These are phyloP conservation scores for Solanum microdontum DNA, from an alignment of 257 asterid species.

Conservation along the genomic window DNA sequence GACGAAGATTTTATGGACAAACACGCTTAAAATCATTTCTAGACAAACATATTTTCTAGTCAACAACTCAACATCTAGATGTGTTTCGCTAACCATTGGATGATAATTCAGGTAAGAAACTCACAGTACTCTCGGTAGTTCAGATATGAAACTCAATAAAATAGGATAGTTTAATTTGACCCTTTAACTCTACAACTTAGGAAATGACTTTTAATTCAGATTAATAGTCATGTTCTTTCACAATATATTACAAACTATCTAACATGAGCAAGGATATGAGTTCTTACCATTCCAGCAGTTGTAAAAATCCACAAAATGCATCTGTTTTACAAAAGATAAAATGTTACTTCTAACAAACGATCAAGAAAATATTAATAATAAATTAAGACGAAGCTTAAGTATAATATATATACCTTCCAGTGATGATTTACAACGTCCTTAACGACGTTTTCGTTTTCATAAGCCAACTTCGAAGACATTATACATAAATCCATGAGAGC, in stretches of 20 bases:
- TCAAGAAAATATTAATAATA: neutral
- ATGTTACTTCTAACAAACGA: neutral
- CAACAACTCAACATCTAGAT: neutral
- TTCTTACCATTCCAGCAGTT: constrained; percentile 88
- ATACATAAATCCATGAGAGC: constrained; percentile 72
- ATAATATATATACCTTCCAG: constrained; percentile 62
- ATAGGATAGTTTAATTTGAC: too few species aligned
- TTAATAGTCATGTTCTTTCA: neutral
- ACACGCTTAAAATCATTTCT: neutral
- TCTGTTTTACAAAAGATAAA: constrained; percentile 28
- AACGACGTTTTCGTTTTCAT: constrained; percentile 68
- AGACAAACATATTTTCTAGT: neutral
- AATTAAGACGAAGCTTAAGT: neutral
- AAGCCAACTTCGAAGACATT: constrained; percentile 76
- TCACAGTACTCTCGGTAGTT: neutral
- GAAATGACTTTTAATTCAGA: neutral
- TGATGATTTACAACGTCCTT: constrained; percentile 45
- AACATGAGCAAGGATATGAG: neutral
- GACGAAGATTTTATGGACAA: too few species aligned
- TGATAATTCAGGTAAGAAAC: neutral
- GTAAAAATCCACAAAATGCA: constrained; percentile 87
- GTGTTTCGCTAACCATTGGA: rapidly evolving
- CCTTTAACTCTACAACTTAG: neutral
- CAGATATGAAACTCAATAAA: too few species aligned
- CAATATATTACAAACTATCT: neutral